Conservation (phyloP, 2,329 filamentous ascomycete species). For the Aspergillus aculeatus region DNA sequence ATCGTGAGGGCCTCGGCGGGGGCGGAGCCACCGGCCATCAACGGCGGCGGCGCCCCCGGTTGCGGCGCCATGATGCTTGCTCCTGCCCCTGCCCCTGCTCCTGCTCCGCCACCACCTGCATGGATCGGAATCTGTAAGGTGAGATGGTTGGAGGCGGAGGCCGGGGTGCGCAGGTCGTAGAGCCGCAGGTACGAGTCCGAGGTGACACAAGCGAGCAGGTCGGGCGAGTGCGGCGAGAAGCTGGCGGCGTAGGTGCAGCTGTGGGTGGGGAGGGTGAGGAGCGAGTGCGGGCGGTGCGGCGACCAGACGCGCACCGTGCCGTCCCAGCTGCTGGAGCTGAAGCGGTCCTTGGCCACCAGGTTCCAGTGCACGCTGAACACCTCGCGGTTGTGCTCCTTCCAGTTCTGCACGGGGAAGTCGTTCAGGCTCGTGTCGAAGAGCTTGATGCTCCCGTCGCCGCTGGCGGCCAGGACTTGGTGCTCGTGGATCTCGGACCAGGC, state of each 20-base stretch:
- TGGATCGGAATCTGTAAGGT: constrained; percentile 81
- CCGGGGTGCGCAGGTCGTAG: constrained; percentile 86
- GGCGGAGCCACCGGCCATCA: constrained; percentile 24
- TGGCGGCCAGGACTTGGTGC: constrained; percentile 85
- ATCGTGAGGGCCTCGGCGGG: constrained; percentile 87
- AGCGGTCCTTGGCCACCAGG: constrained; percentile 83
- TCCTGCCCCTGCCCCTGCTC: constrained; percentile 47
- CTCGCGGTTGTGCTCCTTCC: constrained; percentile 90
- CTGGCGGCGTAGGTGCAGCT: constrained; percentile 92
- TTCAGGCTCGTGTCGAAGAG: constrained; percentile 82
- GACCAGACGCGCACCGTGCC: constrained; percentile 96
- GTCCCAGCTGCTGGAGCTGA: constrained; percentile 92
- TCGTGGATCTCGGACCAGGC: constrained; percentile 96
- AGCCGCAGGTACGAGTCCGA: constrained; percentile 86
- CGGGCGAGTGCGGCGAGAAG: constrained; percentile 84
- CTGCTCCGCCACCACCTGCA: constrained; percentile 59
- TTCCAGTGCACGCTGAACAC: constrained; percentile 94
- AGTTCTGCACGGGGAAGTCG: constrained; percentile 85
- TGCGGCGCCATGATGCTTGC: constrained; percentile 22
- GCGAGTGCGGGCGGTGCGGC: constrained; percentile 69
- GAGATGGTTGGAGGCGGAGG: constrained; percentile 83
- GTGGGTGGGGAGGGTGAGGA: constrained; percentile 85
- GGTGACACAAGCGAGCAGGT: constrained; percentile 81
- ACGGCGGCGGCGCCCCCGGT: constrained; percentile 28
- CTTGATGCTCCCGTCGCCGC: constrained; percentile 91